Evolutionary conservation across 371 early-diverging fungal species (phyloP).

Genomic region (Funneliformis caledonium): DNA sequence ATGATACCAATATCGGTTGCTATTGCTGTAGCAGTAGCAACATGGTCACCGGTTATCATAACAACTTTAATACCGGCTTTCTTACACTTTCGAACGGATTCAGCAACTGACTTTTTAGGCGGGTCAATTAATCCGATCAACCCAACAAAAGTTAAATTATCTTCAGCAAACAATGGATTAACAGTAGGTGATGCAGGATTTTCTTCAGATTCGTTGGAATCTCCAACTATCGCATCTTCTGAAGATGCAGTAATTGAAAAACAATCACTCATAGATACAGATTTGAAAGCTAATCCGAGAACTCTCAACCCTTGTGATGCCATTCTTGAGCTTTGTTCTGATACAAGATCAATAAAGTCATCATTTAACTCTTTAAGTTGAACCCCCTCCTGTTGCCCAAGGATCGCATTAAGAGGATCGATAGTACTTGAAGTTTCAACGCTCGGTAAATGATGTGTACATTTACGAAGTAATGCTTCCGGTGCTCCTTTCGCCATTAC

Average conservation of each 20-base stretch:
- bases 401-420: constrained; percentile 26
- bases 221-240: neutral
- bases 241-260: neutral
- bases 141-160: constrained; percentile 82
- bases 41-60: constrained; percentile 84
- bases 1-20: constrained; percentile 74
- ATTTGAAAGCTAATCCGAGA: constrained; percentile 69
- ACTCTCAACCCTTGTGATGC: constrained; percentile 84
- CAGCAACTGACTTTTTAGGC: constrained; percentile 68
- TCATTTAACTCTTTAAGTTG: constrained; percentile 57
- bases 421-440: constrained; percentile 29
- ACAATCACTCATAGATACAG: constrained; percentile 33
- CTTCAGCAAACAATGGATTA: constrained; percentile 68
- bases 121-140: constrained; percentile 84
- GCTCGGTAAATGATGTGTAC: constrained; percentile 52
- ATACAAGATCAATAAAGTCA: constrained; percentile 67
- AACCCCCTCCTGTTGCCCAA: neutral
- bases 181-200: constrained; percentile 43
- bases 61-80: constrained; percentile 76
- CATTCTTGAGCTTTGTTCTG: constrained; percentile 76
- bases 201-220: neutral
- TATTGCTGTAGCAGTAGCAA: constrained; percentile 75
- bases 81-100: constrained; percentile 64
- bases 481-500: constrained; percentile 71
- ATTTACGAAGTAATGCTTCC: constrained; percentile 70